Evolutionary conservation across 257 asterid genomes (phyloP), one percentile per base, ranked within the genome.

Genomic region (Salvia splendens): DNA sequence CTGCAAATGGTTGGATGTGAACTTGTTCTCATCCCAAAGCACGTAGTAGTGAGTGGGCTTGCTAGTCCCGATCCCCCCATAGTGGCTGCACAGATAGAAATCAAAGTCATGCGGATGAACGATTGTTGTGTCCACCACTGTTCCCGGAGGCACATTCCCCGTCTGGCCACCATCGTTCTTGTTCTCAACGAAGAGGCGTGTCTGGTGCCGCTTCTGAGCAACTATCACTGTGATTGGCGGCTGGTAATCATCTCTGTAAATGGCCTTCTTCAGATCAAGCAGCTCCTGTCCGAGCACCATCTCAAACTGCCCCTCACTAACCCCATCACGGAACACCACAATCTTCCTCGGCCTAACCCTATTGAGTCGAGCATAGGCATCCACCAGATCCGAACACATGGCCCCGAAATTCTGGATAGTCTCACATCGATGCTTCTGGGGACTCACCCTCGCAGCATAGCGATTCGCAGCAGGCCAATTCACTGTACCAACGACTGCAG

Each of bases 41-140:
- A 80, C 89, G 28, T 80, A 66, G 75, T 91, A 88, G 32, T 88
- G 92, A 1, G 95, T 84, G 0, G 96, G 88, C 84, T 85, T 91
- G 81, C 97, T 91, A 4, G 97, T 88, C 54, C 95, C 97, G 4
- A 86, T 47, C 24, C 85, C 72, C 1, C 96, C 97, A 16, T 64
- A 79, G 48, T 91, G 97, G 81, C 97, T 91, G 78, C 84, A 85
- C 7, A 88, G 83, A 60, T 85, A 91, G 71, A 91, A 91, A 58
- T 91, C 91, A 3, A 83, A 91, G 69, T 85, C 81, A 1, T 8
- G 70, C 0, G 93, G 95, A 64, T 86, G 93, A 51, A 86, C 82
- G 10, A 91, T 76, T 0, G 3, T 58, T 0, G 87, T 73, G 54
- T 91, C 97, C 77, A 91, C 96, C 49, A 91, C 97, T 2, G 95